A percentile compares a stretch with the other conserved stretches of the same genome.
Evolutionary conservation across 2,329 filamentous ascomycete species (phyloP).

Genomic region (Phyllosticta citribraziliensis): DNA sequence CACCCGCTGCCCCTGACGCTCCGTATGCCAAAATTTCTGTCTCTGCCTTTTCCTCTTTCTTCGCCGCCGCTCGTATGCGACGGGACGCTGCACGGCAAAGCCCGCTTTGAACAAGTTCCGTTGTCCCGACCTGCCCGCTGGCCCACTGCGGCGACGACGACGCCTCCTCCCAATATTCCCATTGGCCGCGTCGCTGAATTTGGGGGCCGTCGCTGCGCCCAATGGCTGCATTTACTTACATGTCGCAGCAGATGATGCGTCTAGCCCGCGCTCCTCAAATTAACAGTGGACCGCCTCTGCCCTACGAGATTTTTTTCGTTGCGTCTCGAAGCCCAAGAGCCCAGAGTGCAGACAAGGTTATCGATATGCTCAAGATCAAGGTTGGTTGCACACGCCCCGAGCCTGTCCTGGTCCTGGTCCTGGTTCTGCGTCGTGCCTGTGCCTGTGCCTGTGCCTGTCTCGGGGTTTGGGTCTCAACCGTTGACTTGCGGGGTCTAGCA

Average conservation of each 20-base stretch:
- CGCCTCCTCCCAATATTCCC: background rate
- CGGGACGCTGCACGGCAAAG: too few species aligned
- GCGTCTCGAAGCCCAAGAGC: background rate
- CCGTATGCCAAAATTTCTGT: too few species aligned
- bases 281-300: background rate
- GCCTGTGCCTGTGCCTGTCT: too few species aligned
- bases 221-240: background rate
- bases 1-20: background rate
- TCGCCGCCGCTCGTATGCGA: background rate
- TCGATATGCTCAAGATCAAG: background rate
- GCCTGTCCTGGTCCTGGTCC: too few species aligned
- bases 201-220: background rate
- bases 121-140: too few species aligned
- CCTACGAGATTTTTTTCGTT: background rate
- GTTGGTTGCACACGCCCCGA: too few species aligned
- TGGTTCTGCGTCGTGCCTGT: too few species aligned
- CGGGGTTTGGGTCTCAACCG: too few species aligned
- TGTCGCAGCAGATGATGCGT: background rate
- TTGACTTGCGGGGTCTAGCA: background rate
- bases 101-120: too few species aligned
- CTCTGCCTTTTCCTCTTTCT: too few species aligned
- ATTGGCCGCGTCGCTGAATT: background rate
- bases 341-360: background rate
- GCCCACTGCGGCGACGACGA: background rate
- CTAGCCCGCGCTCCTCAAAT: background rate